Conservation (phyloP, 2,329 filamentous ascomycete genomes). For the Arachnomyces sp. region DNA sequence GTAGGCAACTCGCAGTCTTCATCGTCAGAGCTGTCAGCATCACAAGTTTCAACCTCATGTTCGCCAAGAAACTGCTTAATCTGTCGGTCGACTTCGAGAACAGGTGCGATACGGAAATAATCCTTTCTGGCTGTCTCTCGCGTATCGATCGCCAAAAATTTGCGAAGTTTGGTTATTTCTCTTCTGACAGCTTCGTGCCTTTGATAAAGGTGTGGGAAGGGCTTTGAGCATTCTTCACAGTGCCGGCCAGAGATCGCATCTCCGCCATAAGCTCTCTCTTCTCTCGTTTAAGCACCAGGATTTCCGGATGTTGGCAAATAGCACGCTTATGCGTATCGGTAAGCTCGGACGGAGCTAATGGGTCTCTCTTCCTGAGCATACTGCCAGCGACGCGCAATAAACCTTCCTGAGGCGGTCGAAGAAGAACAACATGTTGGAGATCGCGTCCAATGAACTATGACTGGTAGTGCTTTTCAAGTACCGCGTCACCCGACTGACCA, state of each 20-base stretch:
- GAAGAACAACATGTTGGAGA: conserved; percentile 22
- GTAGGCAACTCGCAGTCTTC: conserved; percentile 58
- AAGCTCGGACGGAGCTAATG: conserved; percentile 15
- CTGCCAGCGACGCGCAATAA: conserved; percentile 15
- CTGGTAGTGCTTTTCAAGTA: conserved; percentile 23
- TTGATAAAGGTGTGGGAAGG: conserved; percentile 18
- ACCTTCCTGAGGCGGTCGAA: conserved; percentile 18
- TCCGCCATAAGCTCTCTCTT: conserved; percentile 20
- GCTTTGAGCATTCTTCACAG: conserved; percentile 14
- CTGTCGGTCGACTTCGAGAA: conserved; percentile 20
- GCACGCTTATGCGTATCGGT: conserved; percentile 13
- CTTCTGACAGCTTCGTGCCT: conserved; percentile 15
- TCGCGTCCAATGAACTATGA: conserved; percentile 19
- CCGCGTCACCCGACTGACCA: conserved; percentile 15
- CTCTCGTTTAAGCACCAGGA: conserved; percentile 18
- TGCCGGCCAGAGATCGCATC: conserved; percentile 19
- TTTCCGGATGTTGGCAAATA: conserved; percentile 15
- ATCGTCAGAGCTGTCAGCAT: conserved; percentile 64
- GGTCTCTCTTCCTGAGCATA: conserved; percentile 22
- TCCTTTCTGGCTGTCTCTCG: conserved; percentile 18
- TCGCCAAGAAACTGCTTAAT: conserved; percentile 20
- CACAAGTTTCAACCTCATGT: conserved; percentile 55
- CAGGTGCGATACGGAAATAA: conserved; percentile 18
- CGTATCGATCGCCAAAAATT: conserved; percentile 15
- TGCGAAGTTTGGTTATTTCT: conserved; percentile 10